Percentiles rank a stretch among this genome's conserved stretches.
Conservation (phyloP, 2,329 filamentous ascomycete genomes). For the Fusarium xylarioides region DNA sequence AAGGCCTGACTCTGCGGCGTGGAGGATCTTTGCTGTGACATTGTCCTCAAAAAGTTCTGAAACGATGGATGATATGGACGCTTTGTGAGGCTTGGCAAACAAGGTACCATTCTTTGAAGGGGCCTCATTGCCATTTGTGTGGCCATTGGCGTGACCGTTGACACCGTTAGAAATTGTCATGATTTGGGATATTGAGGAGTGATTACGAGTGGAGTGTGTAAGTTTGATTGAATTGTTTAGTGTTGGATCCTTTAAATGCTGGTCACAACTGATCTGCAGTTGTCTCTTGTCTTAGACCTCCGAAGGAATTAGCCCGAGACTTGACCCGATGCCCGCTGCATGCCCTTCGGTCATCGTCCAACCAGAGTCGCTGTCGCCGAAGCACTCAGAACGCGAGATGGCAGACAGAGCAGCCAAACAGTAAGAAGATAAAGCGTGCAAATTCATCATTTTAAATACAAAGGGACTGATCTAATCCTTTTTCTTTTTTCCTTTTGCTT, state of each 20-base stretch:
- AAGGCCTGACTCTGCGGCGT: constrained; percentile 16
- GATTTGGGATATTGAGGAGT: too few species aligned
- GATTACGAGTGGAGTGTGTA: not conserved
- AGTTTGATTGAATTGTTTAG: too few species aligned
- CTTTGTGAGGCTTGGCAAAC: not conserved
- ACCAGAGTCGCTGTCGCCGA: too few species aligned
- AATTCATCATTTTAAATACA: fast-evolving
- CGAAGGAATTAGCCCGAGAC: not conserved
- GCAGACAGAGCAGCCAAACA: too few species aligned
- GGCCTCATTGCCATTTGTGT: not conserved
- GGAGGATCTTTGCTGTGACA: constrained; percentile 30
- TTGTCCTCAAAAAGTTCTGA: constrained; percentile 33
- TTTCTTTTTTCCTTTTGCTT: too few species aligned
- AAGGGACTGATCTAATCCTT: fast-evolving
- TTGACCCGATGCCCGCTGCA: constrained; percentile 7
- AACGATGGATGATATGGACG: not conserved
- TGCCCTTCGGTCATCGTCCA: not conserved
- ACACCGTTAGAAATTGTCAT: constrained; percentile 3
- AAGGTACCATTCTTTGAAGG: not conserved
- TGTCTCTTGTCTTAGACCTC: not conserved
- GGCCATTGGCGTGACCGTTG: not conserved
- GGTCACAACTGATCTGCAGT: not conserved
- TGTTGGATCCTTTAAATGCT: not conserved
- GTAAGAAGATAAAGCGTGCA: fast-evolving
- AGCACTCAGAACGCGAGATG: too few species aligned